Conservation (phyloP, 495 filamentous ascomycete species). For the Podospora bellae-mahoneyi region DNA sequence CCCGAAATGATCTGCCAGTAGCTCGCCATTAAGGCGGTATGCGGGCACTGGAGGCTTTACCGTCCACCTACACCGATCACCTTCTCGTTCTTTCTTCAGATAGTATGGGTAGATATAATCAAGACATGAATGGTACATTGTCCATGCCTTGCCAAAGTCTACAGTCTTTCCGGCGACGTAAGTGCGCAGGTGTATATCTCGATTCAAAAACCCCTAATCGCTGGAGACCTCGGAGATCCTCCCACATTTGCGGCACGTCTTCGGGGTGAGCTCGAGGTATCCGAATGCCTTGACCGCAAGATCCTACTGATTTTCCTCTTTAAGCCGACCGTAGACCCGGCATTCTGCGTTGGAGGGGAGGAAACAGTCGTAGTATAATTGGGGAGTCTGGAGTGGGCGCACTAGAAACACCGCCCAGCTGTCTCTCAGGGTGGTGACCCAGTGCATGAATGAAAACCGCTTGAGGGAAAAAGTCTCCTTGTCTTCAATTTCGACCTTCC, state of each 20-base stretch:
- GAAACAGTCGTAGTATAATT: no score
- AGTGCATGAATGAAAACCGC: no score
- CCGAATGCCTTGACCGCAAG: slow-evolving; percentile 18
- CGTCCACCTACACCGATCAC: no score
- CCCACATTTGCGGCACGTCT: slow-evolving; percentile 12
- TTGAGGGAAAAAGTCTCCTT: no score
- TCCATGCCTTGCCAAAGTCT: slow-evolving; percentile 24
- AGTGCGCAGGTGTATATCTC: slow-evolving; percentile 15
- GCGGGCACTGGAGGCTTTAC: no score
- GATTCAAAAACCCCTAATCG: slow-evolving; percentile 17
- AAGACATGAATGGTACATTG: slow-evolving; percentile 14
- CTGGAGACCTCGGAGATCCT: slow-evolving; percentile 16
- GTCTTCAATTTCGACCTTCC: no score
- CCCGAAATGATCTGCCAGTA: no score
- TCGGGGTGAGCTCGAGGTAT: slow-evolving; percentile 16
- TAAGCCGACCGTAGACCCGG: slow-evolving; percentile 21
- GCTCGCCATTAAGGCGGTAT: no score
- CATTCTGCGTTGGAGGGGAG: slow-evolving; percentile 6
- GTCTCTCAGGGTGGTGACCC: no score
- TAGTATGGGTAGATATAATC: not conserved
- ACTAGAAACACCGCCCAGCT: no score
- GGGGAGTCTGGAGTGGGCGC: no score
- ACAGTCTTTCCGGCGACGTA: slow-evolving; percentile 21
- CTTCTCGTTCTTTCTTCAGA: no score
- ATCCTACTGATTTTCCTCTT: slow-evolving; percentile 13